Percentiles rank a stretch among this genome's conserved stretches.
phyloP scores from a whole-genome alignment of 2,329 filamentous ascomycete genomes.

The Trichoderma asperellum region DNA sequence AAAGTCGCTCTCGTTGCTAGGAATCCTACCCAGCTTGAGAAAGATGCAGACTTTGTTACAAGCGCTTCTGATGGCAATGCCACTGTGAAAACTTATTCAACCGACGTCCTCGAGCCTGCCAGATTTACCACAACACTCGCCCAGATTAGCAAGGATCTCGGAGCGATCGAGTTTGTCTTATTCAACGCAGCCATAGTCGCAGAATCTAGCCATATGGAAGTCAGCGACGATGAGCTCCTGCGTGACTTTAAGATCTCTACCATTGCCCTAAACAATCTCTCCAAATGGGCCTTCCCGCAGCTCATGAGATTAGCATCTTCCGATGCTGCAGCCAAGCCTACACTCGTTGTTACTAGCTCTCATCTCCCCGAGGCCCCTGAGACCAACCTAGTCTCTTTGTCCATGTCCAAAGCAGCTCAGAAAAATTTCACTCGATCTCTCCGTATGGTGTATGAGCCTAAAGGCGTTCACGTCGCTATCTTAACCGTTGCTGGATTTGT shows the following conservation, averaged over 20 bases:
- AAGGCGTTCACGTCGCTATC: constrained; percentile 52
- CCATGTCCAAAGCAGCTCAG: constrained; percentile 56
- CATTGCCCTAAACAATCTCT: constrained; percentile 51
- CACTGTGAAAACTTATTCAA: constrained; percentile 47
- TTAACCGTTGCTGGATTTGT: constrained; percentile 49
- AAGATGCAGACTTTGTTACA: constrained; percentile 41
- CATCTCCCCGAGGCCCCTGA: constrained; percentile 52
- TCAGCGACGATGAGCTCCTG: constrained; percentile 50
- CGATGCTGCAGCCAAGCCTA: constrained; percentile 43
- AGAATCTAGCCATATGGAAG: constrained; percentile 47
- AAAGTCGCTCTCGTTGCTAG: constrained; percentile 55
- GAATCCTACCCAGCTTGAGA: constrained; percentile 45
- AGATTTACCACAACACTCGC: constrained; percentile 45
- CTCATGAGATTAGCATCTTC: constrained; percentile 42
- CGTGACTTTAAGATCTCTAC: constrained; percentile 56
- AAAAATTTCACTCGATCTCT: constrained; percentile 54
- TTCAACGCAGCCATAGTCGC: constrained; percentile 58
- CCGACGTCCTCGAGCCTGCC: constrained; percentile 49
- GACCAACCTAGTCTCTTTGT: constrained; percentile 53
- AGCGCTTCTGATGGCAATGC: constrained; percentile 36
- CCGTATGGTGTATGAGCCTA: constrained; percentile 42
- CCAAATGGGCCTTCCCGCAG: constrained; percentile 52
- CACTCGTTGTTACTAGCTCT: constrained; percentile 54
- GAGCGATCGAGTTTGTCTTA: constrained; percentile 52
- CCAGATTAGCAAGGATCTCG: constrained; percentile 46